phyloP scores from a whole-genome alignment of 352 stramenopile genomes.

The Pythium grandisporangium region DNA sequence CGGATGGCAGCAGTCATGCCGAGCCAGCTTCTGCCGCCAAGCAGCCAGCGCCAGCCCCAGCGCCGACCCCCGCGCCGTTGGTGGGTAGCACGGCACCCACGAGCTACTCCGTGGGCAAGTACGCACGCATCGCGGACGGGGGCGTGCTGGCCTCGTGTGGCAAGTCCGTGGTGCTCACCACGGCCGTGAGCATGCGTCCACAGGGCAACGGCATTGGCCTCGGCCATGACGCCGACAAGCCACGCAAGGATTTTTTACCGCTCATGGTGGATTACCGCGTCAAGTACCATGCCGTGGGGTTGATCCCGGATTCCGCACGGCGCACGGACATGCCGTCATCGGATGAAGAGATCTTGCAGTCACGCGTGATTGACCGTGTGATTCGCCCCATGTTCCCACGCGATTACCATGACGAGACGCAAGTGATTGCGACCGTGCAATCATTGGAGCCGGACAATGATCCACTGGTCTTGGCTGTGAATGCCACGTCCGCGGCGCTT shows the following conservation, averaged over 20 bases:
- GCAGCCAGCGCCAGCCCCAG: background rate
- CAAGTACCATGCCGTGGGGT: constrained; percentile 75
- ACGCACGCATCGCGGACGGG: constrained; percentile 80
- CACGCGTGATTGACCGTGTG: constrained; percentile 93
- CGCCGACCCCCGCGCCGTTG: constrained; percentile 8
- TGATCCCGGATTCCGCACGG: constrained; percentile 84
- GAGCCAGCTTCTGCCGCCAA: background rate
- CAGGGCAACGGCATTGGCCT: constrained; percentile 28
- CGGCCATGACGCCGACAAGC: too few relatives aligned
- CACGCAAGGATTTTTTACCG: constrained; percentile 78
- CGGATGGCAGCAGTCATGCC: too few relatives aligned
- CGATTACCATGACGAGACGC: constrained; percentile 94
- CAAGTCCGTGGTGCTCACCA: constrained; percentile 83
- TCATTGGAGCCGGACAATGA: constrained; percentile 81
- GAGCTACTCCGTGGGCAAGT: constrained; percentile 60
- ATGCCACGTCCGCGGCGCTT: constrained; percentile 83
- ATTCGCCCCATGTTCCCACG: constrained; percentile 92
- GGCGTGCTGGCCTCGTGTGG: constrained; percentile 75
- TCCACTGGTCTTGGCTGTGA: constrained; percentile 82
- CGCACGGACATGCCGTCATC: constrained; percentile 85
- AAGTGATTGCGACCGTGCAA: constrained; percentile 89
- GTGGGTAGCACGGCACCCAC: constrained; percentile 42
- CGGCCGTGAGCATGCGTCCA: constrained; percentile 46
- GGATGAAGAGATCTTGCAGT: constrained; percentile 96
- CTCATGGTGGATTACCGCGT: constrained; percentile 93